Conservation (phyloP, 106 monocot species). For the Narthecium ossifragum region DNA sequence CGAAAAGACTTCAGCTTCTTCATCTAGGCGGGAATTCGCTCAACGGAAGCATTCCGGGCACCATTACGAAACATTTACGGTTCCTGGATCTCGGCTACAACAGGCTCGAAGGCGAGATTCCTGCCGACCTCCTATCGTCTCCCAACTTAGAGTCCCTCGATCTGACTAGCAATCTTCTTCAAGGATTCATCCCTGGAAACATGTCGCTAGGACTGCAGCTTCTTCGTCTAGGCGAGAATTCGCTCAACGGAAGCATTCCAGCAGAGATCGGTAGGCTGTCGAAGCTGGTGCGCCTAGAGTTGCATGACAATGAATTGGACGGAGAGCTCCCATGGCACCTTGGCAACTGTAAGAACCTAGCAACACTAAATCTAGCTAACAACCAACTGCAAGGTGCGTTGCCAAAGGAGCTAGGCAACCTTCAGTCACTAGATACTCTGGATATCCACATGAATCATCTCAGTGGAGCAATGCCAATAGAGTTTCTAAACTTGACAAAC, state of each 20-base stretch:
- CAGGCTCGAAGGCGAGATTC: slow-evolving; percentile 20
- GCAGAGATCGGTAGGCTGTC: slow-evolving; percentile 7
- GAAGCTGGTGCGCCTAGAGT: slow-evolving; percentile 18
- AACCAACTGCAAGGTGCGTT: slow-evolving; percentile 31
- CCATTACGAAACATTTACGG: slow-evolving; percentile 15
- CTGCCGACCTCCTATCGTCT: slow-evolving; percentile 22
- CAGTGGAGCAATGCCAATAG: slow-evolving; percentile 29
- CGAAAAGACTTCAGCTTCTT: slow-evolving; percentile 21
- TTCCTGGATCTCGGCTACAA: slow-evolving; percentile 49
- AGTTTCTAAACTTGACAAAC: slow-evolving; percentile 15
- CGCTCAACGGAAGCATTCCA: slow-evolving; percentile 29
- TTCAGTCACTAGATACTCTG: slow-evolving; percentile 35
- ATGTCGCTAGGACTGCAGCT: slow-evolving; percentile 24
- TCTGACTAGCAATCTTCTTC: slow-evolving; percentile 18
- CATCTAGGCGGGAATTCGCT: slow-evolving; percentile 21
- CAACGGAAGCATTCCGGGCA: slow-evolving; percentile 15
- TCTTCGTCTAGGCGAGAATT: slow-evolving; percentile 29
- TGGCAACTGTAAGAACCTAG: slow-evolving; percentile 23
- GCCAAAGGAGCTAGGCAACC: slow-evolving; percentile 35
- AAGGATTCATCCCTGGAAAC: slow-evolving; percentile 24
- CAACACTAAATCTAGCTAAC: slow-evolving; percentile 37
- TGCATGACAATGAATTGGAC: slow-evolving; percentile 17
- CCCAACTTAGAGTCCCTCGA: slow-evolving; percentile 23
- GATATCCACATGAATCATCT: slow-evolving; percentile 48
- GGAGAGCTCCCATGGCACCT: slow-evolving; percentile 22